phyloP scores from a whole-genome alignment of 2,329 filamentous ascomycete genomes.

The Massarina eburnea region DNA sequence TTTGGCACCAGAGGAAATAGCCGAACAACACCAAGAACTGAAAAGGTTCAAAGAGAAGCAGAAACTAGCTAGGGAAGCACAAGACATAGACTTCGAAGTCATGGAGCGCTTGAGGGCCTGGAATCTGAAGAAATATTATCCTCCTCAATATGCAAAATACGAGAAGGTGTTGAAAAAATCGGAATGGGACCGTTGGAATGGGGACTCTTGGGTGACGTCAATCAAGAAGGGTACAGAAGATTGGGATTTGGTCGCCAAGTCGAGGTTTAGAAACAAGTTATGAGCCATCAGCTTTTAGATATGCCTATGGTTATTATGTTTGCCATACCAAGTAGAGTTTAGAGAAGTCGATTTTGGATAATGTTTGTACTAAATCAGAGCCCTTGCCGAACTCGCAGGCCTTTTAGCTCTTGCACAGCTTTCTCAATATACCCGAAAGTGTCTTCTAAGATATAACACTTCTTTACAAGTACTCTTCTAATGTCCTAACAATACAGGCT shows the following conservation, averaged over 20 bases:
- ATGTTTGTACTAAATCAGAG: too few relatives aligned
- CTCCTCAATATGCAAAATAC: background rate
- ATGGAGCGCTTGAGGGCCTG: background rate
- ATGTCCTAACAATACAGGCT: too few relatives aligned
- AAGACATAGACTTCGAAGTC: background rate
- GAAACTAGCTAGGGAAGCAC: background rate
- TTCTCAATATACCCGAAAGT: too few relatives aligned
- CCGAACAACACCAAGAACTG: background rate
- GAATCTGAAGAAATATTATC: conserved; percentile 4
- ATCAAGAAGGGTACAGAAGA: background rate
- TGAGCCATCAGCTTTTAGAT: too few relatives aligned
- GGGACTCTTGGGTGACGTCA: background rate
- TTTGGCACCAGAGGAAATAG: background rate
- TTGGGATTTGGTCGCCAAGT: background rate
- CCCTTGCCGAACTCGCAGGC: too few relatives aligned
- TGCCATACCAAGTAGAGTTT: too few relatives aligned
- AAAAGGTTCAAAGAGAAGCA: background rate
- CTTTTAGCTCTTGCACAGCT: too few relatives aligned
- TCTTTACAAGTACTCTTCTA: too few relatives aligned
- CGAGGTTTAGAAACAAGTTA: too few relatives aligned
- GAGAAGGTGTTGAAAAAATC: background rate
- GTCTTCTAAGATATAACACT: too few relatives aligned
- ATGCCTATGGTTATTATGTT: too few relatives aligned
- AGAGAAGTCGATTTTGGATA: too few relatives aligned
- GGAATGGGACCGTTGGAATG: conserved; percentile 7